Evolutionary conservation across 2,329 filamentous ascomycete genomes (phyloP), one percentile per base, ranked within the genome.

Genomic region (Aulographum hederae): DNA sequence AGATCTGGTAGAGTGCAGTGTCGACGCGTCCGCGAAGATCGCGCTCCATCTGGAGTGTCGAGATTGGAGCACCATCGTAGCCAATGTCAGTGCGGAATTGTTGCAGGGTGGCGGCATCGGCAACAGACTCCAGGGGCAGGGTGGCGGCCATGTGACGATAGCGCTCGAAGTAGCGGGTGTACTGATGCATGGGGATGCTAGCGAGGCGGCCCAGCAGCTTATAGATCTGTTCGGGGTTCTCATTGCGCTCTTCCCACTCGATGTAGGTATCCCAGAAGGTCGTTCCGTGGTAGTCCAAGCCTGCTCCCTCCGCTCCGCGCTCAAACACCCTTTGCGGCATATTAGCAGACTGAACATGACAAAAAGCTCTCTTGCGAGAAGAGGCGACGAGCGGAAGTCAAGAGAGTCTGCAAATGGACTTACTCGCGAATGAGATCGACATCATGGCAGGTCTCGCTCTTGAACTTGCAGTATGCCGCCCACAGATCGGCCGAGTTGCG

Each of bases 201-300:
- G 93, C 78, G 34, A 94, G 68, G 33, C 85, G 79, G 38, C 67
- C 66, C 32, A 93, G 66, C 34, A 98, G 81, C 26, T 70, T 72
- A 43, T 91, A 92, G 33, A 94, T 80, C 45, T 73, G 81, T 39
- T 91, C 80, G 11, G 77, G 70, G 0, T 78, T 73, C 46, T 93
- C 84, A 38, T 86, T 65, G 2, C 85, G 78, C 51, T 94, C 85
- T 51, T 95, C 89, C 46, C 91, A 95, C 50, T 95, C 89, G 40
- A 98, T 72, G 48, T 93, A 98, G 57, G 93, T 95, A 54, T 98
- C 89, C 89, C 89, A 98, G 58, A 98, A 94, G 1, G 84, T 84
- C 50, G 94, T 84, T 2, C 85, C 78, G 18, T 93, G 65, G 49
- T 93, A 98, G 55, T 98, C 89, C 13, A 95, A 67, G 12, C 89